Percentiles rank a stretch among this genome's conserved stretches.
Conservation (phyloP, 2,329 filamentous ascomycete species). For the Diaporthe nobilis region DNA sequence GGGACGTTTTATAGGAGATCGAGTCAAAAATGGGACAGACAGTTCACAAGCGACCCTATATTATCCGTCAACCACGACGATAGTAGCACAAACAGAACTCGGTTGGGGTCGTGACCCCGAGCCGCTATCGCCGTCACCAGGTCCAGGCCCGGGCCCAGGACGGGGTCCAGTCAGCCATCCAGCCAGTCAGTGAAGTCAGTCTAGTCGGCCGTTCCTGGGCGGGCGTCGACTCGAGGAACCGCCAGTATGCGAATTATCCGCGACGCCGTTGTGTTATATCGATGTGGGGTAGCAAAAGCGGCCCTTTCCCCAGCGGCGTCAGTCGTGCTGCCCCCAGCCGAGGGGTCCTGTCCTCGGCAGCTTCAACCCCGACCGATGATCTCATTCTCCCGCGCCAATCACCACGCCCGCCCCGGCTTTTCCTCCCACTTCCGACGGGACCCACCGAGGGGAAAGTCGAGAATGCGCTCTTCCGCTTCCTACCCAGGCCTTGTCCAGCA, state of each 20-base stretch:
- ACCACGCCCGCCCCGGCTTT: slow-evolving; percentile 21
- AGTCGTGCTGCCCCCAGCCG: not conserved
- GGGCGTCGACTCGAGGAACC: not conserved
- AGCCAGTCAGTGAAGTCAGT: not conserved
- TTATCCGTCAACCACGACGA: slow-evolving; percentile 22
- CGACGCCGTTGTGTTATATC: slow-evolving; percentile 24
- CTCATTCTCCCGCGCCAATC: slow-evolving; percentile 33
- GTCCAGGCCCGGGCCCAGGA: not conserved
- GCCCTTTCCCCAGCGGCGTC: slow-evolving; percentile 11
- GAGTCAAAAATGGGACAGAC: not conserved
- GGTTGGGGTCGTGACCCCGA: slow-evolving; percentile 16
- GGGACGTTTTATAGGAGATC: slow-evolving; percentile 16
- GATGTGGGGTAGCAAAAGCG: slow-evolving; percentile 28
- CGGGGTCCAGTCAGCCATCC: slow-evolving; percentile 9
- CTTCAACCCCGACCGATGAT: slow-evolving; percentile 32
- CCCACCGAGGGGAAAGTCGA: not conserved
- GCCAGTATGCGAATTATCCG: slow-evolving; percentile 21
- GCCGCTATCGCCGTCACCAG: slow-evolving; percentile 28
- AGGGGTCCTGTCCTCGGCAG: slow-evolving; percentile 19
- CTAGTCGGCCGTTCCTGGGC: slow-evolving; percentile 3
- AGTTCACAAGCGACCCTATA: not conserved
- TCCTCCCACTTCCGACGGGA: slow-evolving; percentile 20
- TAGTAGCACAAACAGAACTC: not conserved
- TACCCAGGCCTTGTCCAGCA: slow-evolving; percentile 5
- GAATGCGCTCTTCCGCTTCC: not conserved